These are phyloP conservation scores for Agaricus blazei DNA, from an alignment of 768 basidiomycete genomes.

Conservation along the genomic window DNA sequence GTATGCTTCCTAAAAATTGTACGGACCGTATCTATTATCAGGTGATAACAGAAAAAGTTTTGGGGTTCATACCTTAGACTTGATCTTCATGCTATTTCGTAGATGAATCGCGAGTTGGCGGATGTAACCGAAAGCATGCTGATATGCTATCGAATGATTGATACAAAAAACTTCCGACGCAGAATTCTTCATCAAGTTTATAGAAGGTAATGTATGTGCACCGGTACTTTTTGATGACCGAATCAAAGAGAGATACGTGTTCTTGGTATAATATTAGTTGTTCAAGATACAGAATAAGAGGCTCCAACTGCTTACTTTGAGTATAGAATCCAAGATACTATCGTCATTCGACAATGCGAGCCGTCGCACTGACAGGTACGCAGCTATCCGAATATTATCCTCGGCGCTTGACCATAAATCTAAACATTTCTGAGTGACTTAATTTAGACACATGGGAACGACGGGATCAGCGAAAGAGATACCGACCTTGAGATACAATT, in stretches of 20 bases:
- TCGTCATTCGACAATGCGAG: constrained; percentile 76
- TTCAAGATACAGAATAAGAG: not conserved
- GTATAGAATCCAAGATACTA: constrained; percentile 74
- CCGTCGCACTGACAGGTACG: constrained; percentile 80
- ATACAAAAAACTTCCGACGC: constrained; percentile 89
- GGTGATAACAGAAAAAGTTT: not conserved
- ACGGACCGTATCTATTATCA: not conserved
- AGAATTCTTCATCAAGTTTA: constrained; percentile 97
- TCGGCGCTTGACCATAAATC: constrained; percentile 78
- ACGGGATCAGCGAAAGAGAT: not conserved
- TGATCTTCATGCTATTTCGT: constrained; percentile 85
- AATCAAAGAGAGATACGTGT: constrained; percentile 83
- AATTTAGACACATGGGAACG: constrained; percentile 9
- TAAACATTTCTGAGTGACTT: constrained; percentile 59
- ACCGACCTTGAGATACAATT: constrained; percentile 79
- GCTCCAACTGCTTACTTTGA: constrained; percentile 54
- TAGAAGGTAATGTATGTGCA: constrained; percentile 80
- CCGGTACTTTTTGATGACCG: constrained; percentile 84
- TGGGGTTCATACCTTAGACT: constrained; percentile 58
- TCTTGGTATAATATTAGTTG: constrained; percentile 39
- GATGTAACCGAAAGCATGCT: constrained; percentile 94
- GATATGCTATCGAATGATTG: constrained; percentile 71
- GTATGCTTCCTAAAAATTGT: constrained; percentile 66
- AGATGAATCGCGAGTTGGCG: constrained; percentile 92
- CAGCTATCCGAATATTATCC: constrained; percentile 78